phyloP scores from a whole-genome alignment of 805 yeast species.

The Saccharomycopsis oosterbeekiorum region DNA sequence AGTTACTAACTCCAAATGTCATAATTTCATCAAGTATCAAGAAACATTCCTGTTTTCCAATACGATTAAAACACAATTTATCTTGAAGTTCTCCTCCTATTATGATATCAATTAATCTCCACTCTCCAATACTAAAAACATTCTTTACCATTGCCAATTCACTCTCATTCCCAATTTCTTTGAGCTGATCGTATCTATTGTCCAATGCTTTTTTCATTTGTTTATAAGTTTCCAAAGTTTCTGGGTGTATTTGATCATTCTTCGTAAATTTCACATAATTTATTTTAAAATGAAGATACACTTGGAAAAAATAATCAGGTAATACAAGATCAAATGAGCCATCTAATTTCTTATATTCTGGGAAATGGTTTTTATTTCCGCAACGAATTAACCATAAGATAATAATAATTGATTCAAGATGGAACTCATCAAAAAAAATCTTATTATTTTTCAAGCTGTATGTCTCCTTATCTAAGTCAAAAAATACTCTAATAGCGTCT shows the following conservation, averaged over 20 bases:
- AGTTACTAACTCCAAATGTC: neutral
- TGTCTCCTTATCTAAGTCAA: neutral
- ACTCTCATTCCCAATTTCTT: neutral
- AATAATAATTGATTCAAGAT: conserved; percentile 30
- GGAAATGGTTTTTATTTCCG: conserved; percentile 29
- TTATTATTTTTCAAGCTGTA: neutral
- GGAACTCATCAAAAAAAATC: neutral
- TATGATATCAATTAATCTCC: conserved; percentile 6
- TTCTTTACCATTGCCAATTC: neutral
- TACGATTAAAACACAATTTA: conserved; percentile 2
- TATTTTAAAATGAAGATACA: conserved; percentile 10
- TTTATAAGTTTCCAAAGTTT: neutral
- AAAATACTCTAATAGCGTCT: neutral
- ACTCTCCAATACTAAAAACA: conserved; percentile 3
- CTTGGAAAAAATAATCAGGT: conserved; percentile 8
- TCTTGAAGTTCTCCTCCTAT: conserved; percentile 6
- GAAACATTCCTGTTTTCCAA: conserved; percentile 7
- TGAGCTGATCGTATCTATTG: neutral
- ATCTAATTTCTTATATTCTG: conserved; percentile 2
- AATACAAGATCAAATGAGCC: conserved; percentile 6
- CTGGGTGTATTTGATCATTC: neutral
- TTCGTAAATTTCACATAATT: neutral
- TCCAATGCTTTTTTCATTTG: neutral
- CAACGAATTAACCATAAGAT: conserved; percentile 55
- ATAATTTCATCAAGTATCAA: conserved; percentile 1